Evolutionary conservation across 2,329 filamentous ascomycete species (phyloP).

Genomic region (Claviceps quebecensis): DNA sequence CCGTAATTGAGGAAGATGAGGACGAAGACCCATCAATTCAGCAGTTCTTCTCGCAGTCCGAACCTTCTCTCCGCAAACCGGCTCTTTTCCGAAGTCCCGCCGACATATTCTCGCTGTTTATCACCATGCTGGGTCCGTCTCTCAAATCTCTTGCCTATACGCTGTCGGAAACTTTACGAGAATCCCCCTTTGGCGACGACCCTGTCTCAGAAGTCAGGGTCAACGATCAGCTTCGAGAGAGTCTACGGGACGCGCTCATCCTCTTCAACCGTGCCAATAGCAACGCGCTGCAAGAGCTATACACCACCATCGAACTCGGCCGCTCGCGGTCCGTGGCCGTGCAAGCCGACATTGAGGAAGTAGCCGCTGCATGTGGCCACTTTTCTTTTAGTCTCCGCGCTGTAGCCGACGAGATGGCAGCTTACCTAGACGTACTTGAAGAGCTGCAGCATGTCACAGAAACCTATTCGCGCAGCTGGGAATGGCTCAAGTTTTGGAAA

Average conservation of each 20-base stretch:
- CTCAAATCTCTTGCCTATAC: slow-evolving; percentile 96
- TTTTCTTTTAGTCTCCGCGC: slow-evolving; percentile 87
- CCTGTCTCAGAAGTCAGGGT: slow-evolving; percentile 56
- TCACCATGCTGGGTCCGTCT: slow-evolving; percentile 74
- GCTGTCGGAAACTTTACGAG: slow-evolving; percentile 73
- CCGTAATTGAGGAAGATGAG: slow-evolving; percentile 48
- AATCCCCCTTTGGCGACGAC: slow-evolving; percentile 64
- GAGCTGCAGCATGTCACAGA: slow-evolving; percentile 64
- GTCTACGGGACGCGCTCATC: slow-evolving; percentile 64
- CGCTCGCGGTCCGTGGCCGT: slow-evolving; percentile 56
- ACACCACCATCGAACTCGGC: slow-evolving; percentile 62
- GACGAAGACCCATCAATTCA: slow-evolving; percentile 24
- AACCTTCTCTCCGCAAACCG: slow-evolving; percentile 14
- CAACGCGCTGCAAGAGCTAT: slow-evolving; percentile 64
- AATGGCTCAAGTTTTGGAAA: slow-evolving; percentile 74
- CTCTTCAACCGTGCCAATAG: slow-evolving; percentile 66
- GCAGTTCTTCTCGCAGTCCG: slow-evolving; percentile 14
- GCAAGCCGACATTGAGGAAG: slow-evolving; percentile 90
- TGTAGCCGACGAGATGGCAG: slow-evolving; percentile 79
- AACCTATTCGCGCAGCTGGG: slow-evolving; percentile 53
- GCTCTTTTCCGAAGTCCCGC: slow-evolving; percentile 46
- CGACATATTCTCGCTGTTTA: slow-evolving; percentile 87
- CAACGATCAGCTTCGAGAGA: slow-evolving; percentile 67
- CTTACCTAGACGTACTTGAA: slow-evolving; percentile 71
- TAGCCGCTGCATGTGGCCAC: slow-evolving; percentile 92